Conservation (phyloP, 2,329 filamentous ascomycete species). For the Aspergillus calidoustus region DNA sequence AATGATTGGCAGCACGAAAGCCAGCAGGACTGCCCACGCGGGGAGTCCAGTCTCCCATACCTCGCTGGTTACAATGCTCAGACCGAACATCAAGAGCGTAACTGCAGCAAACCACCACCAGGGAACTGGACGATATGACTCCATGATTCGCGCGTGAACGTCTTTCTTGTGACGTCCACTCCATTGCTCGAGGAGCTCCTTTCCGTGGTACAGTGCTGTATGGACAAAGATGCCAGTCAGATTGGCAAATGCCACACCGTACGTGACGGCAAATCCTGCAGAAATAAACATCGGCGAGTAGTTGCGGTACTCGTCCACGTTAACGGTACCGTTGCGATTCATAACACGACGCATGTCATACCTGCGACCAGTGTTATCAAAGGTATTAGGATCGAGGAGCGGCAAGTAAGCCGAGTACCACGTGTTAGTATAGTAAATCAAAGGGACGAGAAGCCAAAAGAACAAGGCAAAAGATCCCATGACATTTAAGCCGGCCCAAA, state of each 20-base stretch:
- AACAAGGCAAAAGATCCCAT: slow-evolving; percentile 50
- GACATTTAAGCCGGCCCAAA: slow-evolving; percentile 48
- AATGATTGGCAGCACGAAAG: slow-evolving; percentile 50
- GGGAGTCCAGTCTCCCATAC: slow-evolving; percentile 53
- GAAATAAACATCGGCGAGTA: slow-evolving; percentile 71
- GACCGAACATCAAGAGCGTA: slow-evolving; percentile 41
- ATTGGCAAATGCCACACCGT: slow-evolving; percentile 71
- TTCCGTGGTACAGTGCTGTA: slow-evolving; percentile 42
- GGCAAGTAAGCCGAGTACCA: slow-evolving; percentile 64
- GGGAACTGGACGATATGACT: slow-evolving; percentile 45
- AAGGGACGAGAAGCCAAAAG: slow-evolving; percentile 50
- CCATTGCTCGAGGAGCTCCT: slow-evolving; percentile 42
- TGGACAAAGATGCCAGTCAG: slow-evolving; percentile 61
- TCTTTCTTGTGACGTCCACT: slow-evolving; percentile 42
- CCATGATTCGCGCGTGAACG: slow-evolving; percentile 51
- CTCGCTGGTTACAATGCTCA: slow-evolving; percentile 45
- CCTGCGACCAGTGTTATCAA: slow-evolving; percentile 64
- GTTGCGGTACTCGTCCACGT: slow-evolving; percentile 63
- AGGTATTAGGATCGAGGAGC: slow-evolving; percentile 64
- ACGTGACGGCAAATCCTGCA: slow-evolving; percentile 59
- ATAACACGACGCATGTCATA: slow-evolving; percentile 69
- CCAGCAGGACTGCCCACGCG: slow-evolving; percentile 51
- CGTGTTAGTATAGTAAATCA: slow-evolving; percentile 59
- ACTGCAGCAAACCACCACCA: slow-evolving; percentile 53
- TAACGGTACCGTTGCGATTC: slow-evolving; percentile 58